A percentile compares a stretch with the other conserved stretches of the same genome.
phyloP scores from a whole-genome alignment of 2,329 filamentous ascomycete genomes.

The Fusarium sp. region DNA sequence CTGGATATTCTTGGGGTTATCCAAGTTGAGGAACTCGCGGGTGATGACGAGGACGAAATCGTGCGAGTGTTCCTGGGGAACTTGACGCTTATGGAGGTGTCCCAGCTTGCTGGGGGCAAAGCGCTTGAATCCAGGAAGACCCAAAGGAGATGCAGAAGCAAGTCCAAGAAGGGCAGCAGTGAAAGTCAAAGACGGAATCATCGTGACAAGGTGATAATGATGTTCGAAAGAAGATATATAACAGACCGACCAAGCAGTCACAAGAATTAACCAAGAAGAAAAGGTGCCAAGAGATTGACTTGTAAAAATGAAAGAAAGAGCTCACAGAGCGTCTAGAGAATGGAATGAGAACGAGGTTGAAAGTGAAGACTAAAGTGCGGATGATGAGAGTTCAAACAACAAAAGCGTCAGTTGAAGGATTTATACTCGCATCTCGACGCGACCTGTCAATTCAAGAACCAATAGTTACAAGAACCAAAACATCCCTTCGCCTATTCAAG shows the following conservation, averaged over 20 bases:
- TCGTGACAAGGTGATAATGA: neutral
- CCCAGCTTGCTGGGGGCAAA: conserved; percentile 8
- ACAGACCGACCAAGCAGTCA: neutral
- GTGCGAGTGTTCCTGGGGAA: conserved; percentile 70
- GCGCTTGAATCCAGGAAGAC: conserved; percentile 10
- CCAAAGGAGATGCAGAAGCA: neutral
- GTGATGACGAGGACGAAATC: conserved; percentile 60
- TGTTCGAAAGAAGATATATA: neutral
- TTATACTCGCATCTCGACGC: neutral
- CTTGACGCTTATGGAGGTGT: conserved; percentile 52
- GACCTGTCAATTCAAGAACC: neutral
- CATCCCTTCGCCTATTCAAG: neutral
- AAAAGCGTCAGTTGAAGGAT: neutral
- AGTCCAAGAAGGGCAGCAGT: neutral
- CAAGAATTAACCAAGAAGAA: neutral
- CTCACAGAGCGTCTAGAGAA: conserved; percentile 1
- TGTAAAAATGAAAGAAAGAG: neutral
- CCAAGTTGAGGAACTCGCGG: conserved; percentile 56
- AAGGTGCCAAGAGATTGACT: neutral
- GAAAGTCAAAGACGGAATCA: neutral
- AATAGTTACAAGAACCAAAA: neutral
- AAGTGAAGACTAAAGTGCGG: neutral
- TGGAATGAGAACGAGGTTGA: neutral
- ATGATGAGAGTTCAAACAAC: neutral
- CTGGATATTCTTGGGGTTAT: conserved; percentile 64